Percentiles rank a stretch among this genome's conserved stretches.
phyloP scores from a whole-genome alignment of 495 filamentous ascomycete species.

The Penicillium waksmanii region DNA sequence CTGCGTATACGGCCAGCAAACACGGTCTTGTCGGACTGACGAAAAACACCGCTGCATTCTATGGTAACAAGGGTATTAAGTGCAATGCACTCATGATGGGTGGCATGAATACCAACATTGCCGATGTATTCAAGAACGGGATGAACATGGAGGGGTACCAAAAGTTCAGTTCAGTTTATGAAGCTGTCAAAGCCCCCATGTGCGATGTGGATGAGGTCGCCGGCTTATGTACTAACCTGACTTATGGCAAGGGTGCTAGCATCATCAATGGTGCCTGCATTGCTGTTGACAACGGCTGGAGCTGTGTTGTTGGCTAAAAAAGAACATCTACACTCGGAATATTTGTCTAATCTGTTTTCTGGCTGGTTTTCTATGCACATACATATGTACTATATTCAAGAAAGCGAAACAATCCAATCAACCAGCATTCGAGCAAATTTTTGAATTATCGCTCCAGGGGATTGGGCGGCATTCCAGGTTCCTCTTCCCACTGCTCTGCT shows the following conservation, averaged over 20 bases:
- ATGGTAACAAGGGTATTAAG: conserved; percentile 59
- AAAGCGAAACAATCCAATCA: background rate
- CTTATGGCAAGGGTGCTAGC: conserved; percentile 30
- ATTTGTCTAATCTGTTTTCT: background rate
- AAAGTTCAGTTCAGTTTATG: conserved; percentile 34
- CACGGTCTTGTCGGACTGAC: conserved; percentile 57
- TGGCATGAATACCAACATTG: conserved; percentile 60
- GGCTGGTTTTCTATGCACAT: background rate
- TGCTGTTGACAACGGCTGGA: conserved; percentile 38
- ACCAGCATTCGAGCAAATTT: background rate
- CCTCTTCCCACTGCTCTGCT: conserved; percentile 41
- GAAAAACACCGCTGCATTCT: conserved; percentile 64
- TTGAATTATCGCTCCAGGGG: conserved; percentile 11
- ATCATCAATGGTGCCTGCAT: conserved; percentile 41
- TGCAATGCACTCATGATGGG: conserved; percentile 60
- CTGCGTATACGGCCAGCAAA: conserved; percentile 26
- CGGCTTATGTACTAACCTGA: conserved; percentile 34
- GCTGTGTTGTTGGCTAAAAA: conserved; percentile 30
- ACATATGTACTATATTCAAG: background rate
- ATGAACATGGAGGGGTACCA: conserved; percentile 50
- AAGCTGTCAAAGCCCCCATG: conserved; percentile 26
- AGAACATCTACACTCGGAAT: background rate
- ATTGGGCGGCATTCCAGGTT: conserved; percentile 19
- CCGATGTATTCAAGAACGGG: conserved; percentile 47
- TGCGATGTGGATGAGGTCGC: conserved; percentile 46